phyloP scores from a whole-genome alignment of 257 asterid species.

The Cruciata laevipes region DNA sequence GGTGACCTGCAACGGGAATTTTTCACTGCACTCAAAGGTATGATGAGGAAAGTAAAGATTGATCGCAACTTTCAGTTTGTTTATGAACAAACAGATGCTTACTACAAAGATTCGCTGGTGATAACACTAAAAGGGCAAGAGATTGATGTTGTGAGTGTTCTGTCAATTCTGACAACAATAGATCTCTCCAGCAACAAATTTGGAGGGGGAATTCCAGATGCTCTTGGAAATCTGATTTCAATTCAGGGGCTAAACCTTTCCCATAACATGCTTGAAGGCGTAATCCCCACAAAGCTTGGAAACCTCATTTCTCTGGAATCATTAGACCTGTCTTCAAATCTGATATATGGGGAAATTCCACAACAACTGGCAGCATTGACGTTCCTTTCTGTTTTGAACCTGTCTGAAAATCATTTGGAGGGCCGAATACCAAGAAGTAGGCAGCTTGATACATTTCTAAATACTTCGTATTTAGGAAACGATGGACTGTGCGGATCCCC shows the following conservation, averaged over 20 bases:
- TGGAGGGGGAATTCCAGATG: conserved; percentile 13
- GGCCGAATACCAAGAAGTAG: conserved; percentile 22
- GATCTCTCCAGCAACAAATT: conserved; percentile 24
- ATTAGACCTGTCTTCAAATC: conserved; percentile 25
- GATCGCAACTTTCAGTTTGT: too few species aligned
- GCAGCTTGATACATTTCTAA: conserved; percentile 22
- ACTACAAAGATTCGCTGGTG: background rate
- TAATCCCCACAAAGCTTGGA: conserved; percentile 19
- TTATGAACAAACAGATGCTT: background rate
- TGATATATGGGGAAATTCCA: conserved; percentile 25
- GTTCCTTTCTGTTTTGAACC: conserved; percentile 19
- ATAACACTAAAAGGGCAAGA: conserved; percentile 6
- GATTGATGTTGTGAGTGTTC: background rate
- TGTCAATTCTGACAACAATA: background rate
- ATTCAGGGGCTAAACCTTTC: conserved; percentile 18
- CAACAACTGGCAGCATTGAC: conserved; percentile 14
- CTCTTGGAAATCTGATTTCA: background rate
- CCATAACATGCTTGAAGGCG: conserved; percentile 17
- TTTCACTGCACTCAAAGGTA: conserved; percentile 12
- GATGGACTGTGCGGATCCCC: conserved; percentile 23
- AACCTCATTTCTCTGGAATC: conserved; percentile 19
- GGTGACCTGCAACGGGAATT: conserved; percentile 12
- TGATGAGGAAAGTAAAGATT: conserved; percentile 18
- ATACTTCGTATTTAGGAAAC: conserved; percentile 19
- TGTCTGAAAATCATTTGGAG: conserved; percentile 20